Evolutionary conservation across 78 protist species (phyloP), one percentile per base, ranked within the genome.

Genomic region (Cavenderia fasciculata): DNA sequence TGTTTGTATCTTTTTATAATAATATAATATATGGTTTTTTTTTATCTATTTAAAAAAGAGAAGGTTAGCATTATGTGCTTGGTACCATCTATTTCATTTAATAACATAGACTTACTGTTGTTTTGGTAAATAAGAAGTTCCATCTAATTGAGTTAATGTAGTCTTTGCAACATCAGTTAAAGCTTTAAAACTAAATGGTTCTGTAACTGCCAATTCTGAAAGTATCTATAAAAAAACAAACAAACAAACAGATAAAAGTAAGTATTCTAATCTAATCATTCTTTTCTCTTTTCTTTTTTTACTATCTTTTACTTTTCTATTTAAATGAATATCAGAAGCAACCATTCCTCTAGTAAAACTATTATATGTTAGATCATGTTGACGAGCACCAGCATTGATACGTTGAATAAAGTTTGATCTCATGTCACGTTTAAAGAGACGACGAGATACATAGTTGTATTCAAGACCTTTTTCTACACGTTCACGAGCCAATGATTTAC

Each of bases 111-210:
- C n/a, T 56, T 65, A 1, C 27, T 46, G 19, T 34, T 46, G 44
- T 34, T 51, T 46, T 47, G 62, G 78, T 5, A 14, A 51, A 52
- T 71, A 71, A 14, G 78, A 52, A 31, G 78, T 71, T 25, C 78
- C 78, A 19, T 71, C 34, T 52, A 71, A 52, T 52, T 71, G 47
- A 25, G 78, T 51, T 25, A 71, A 19, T 25, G 56, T 25, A 25
- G n/a, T 29, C 43, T 79, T 79, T 16, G 75, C 74, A 8, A n/a
- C 33, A 68, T 46, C 70, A 41, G 74, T 70, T 54, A 79, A 66
- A 40, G 84, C 74, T 59, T 87, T 87, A 59, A 87, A 87, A 87
- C 93, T 87, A 33, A 49, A 87, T 87, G 93, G 93, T 25, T 87
- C 93, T 40, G 77, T n/a, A 14, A 76, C 72, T 33, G 93, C 93